Base-by-base conservation (phyloP, 805 yeast species). In the Candida alai region DNA sequence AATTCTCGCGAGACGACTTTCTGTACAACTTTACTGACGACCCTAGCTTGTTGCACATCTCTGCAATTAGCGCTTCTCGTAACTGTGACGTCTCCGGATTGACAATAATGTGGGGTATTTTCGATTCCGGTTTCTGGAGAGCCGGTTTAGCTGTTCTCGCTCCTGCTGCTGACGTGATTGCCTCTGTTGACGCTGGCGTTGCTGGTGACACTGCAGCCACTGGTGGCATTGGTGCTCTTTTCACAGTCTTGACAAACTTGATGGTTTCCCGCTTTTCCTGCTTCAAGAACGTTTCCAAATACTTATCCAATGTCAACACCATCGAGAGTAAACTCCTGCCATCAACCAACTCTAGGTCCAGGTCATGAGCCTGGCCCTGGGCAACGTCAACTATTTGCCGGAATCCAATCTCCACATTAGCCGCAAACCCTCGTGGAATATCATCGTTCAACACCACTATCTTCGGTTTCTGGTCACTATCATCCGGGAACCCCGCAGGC, bases 371-470 rank as follows among this genome's bases (percentile, higher is more conserved):
- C 24, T 40, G 34, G 11, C 29, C 21, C 34, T 39, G 34, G 11
- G 62, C 59, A 4, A 54, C 32, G 5, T 41, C 40, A 6, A 48
- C 71, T 14, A 78, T 76, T 29, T 58, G 52, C 26, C 58, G 58
- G 52, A 78, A 84, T 5, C 88, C 90, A 4, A 54, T 44, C 48
- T 83, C 90, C n/a, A 83, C 62, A 44, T 82, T 82, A 10, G 71
- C 62, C 10, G 84, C 73, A 49, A 59, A 78, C 0, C 89, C 90
- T 37, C 76, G 62, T 1, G 90, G 87, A 10, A 83, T 78, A 20
- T 80, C 85, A 21, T 72, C 70, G 56, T 81, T 82, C 34, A 76
- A 61, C 6, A 84, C 81, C 22, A 65, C 58, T 4, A 82, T 64
- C 11, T 68, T 56, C 1, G 87, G 84, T 24, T 14, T 32, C 18